Evolutionary conservation across 345 rosid species (phyloP), one percentile per base, ranked within the genome.

Genomic region (Erodium maritimum): DNA sequence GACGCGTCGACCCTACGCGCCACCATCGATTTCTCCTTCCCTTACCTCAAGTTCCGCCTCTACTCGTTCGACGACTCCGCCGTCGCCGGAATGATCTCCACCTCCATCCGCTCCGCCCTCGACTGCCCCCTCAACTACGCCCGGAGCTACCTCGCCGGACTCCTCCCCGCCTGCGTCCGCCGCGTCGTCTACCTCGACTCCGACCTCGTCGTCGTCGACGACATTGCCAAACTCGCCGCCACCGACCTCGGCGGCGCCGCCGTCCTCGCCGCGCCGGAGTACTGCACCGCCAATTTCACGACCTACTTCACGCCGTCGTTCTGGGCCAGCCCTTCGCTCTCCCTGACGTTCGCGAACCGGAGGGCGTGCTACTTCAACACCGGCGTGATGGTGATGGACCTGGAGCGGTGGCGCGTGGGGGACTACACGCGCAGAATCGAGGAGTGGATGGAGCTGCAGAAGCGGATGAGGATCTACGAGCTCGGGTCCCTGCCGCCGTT

Each of bases 381-480:
- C 11, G 82, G 82, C 42, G 82, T 78, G 17, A 78, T 75, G 82
- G 82, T 78, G 51, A 75, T 78, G 58, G 77, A 78, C 61, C 77
- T 78, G 37, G 75, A 57, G 25, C 57, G 79, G 25, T 78, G 82
- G 82, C 65, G 82, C 21, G 69, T 25, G 19, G 80, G 82, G 3
- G 77, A 65, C 18, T 70, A 67, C 60, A 78, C 79, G 21, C 54
- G 62, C 34, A 70, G 65, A 69, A 72, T 78, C 53, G 82, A 78
- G 51, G 77, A 70, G 58, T 78, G 82, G 82, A 78, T 78, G 82
- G 82, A 78, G 59, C 52, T 78, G 21, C 82, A 78, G 56, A 78
- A 75, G 68, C 61, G 80, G 56, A 56, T 69, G 73, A 70, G 82
- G 66, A 78, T 78, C 21, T 78, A 78, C 73, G 82, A 78, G 68